Base-by-base conservation (phyloP, 352 stramenopile genomes). In the Pythium chondricola region DNA sequence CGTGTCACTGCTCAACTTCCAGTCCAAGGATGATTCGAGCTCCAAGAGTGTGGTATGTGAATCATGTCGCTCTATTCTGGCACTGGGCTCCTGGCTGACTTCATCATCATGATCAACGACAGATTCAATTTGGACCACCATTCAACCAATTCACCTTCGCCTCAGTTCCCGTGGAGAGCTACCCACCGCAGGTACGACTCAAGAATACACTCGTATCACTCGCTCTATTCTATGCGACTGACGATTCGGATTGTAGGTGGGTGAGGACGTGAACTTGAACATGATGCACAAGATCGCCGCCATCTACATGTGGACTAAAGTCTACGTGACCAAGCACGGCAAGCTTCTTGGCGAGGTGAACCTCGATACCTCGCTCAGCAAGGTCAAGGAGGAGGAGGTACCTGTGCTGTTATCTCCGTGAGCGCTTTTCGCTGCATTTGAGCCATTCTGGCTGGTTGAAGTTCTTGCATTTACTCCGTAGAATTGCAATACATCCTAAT, bases 281-380 rank as follows among this genome's bases (percentile, higher is more conserved):
- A 71, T 67, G 13, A 71, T 92, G 14, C 79, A 89, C 63, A 83
- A 85, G 25, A 61, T 87, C 35, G 75, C 81, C 6, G 71, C 75
- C n/a, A 86, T 89, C 52, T 83, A 74, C 31, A 85, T 88, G 55
- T 89, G 78, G 81, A 88, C 78, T 11, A 76, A 92, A 39, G 75
- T 92, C 13, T 90, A 88, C 49, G 81, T 90, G 21, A 69, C 81
- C 26, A 85, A 85, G 49, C 54, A 74, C 43, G 76, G 81, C 56
- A 74, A 80, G 36, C 50, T 90, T 3, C 51, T 87, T 2, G 76
- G 75, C 7, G 71, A 84, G 14, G 61, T 92, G 47, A 83, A 89
- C 38, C 59, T 90, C 24, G 74, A 85, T 31, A 66, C 64, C 8
- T 85, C 71, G 14, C 63, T 86, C 16, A 82, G 52, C 43, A 67